Evolutionary conservation across 805 yeast species (phyloP), one percentile per base, ranked within the genome.

Genomic region (Lipomyces spencermartinsiae): DNA sequence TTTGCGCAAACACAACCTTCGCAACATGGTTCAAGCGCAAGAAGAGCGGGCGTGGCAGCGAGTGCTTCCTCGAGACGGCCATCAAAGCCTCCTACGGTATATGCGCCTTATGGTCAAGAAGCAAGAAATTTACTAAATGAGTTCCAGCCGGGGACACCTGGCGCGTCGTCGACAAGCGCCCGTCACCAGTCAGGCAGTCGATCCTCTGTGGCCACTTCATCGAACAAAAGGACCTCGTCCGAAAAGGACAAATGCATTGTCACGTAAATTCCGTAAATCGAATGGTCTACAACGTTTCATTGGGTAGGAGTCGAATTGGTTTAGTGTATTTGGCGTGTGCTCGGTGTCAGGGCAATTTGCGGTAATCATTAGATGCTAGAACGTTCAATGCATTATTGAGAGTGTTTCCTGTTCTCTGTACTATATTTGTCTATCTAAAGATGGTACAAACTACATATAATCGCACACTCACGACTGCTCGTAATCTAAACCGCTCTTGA

Each of bases 401-500:
- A 25, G 3, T 16, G 49, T 14, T n/a, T 7, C 16, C 8, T 43
- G 16, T 8, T 43, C 16, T 43, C 14, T 43, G n/a, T 43, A 9
- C 10, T n/a, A 37, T 16, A 37, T 9, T 4, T 37, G 43, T 16
- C 12, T 12, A 37, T 37, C 16, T 37, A 16, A 5, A 16, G 6
- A 43, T 25, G 29, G 29, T 43, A 16, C 49, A 43, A 14, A 43
- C n/a, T n/a, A 43, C 43, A 4, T 43, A 43, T 0, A 16, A 6
- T 73, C 3, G 76, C 80, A n/a, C 22, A 19, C 29, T 43, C 49
- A 43, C 53, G 16, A 58, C 10, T 43, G 49, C 72, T 83, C 82
- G 61, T 78, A 66, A 71, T 87, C 90, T 79, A 89, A 78, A 0
- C 91, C 89, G 16, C 80, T 80, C 78, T 93, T 93, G 43, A 95